Percentiles rank a stretch among this genome's conserved stretches.
phyloP scores from a whole-genome alignment of 805 yeast species.

The Jamesozyma jinghongensis region DNA sequence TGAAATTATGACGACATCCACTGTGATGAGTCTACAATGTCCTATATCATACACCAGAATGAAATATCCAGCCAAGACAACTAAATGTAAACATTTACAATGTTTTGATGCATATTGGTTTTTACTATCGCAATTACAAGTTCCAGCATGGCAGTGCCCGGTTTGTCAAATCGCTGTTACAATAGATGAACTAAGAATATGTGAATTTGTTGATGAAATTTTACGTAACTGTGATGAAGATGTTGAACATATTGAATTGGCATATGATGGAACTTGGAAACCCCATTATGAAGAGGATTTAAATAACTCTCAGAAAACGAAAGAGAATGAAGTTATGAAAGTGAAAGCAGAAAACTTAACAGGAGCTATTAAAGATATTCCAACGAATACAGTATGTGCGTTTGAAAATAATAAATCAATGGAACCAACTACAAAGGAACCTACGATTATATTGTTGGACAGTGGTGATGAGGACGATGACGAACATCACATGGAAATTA shows the following conservation, averaged over 20 bases:
- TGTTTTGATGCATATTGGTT: constrained; percentile 81
- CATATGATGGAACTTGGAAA: constrained; percentile 71
- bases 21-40: constrained; percentile 60
- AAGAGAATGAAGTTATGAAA: not conserved
- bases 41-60: constrained; percentile 70
- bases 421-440: not conserved
- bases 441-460: constrained; percentile 37
- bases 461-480: constrained; percentile 35
- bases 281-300: constrained; percentile 25
- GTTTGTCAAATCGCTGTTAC: constrained; percentile 51
- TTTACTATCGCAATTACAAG: constrained; percentile 63
- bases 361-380: not conserved
- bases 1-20: constrained; percentile 56
- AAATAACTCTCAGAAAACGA: not conserved
- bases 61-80: constrained; percentile 60
- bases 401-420: not conserved
- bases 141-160: constrained; percentile 85
- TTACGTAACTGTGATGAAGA: constrained; percentile 43
- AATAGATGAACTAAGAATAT: constrained; percentile 54
- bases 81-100: constrained; percentile 70
- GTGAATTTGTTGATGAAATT: constrained; percentile 66
- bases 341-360: not conserved
- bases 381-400: too few relatives aligned
- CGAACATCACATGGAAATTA: not conserved
- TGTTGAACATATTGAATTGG: constrained; percentile 56